Base-by-base conservation (phyloP, 495 filamentous ascomycete species). In the Penicillium lagena region DNA sequence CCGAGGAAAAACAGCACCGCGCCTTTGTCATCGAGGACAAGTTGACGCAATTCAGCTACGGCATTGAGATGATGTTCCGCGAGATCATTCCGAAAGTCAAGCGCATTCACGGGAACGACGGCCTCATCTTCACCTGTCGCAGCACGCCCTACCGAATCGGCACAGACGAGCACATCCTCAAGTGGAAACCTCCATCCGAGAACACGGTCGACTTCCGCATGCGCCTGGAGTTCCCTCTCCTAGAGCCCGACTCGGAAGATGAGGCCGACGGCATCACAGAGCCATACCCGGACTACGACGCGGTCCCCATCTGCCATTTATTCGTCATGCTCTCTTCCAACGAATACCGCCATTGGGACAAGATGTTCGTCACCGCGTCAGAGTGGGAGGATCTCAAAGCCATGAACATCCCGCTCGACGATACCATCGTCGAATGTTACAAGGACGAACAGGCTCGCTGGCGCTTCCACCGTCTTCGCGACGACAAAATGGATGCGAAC, bases 51-150 rank as follows among this genome's bases (percentile, higher is more conserved):
- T 78, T 90, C 60, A 81, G 82, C 39, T 98, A 97, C 71, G 86
- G 80, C 22, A 83, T 93, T 39, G 83, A 89, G 62, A 83, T 85
- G 78, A 91, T 96, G 85, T 96, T 98, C 68, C 75, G 77, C 43
- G 72, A 87, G 34, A 79, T 90, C 36, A 81, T 98, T 12, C 90
- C 89, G 1, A 80, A 75, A 28, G 76, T 98, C 9, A 83, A 79
- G 47, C 60, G 56, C 14, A 67, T 74, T 32, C 93, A 98, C 59
- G 88, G 93, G 30, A 96, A 94, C 55, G 93, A 98, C 64, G 93
- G 93, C 27, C 75, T 98, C 13, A 94, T 98, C 58, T 98, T 98
- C 70, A 96, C 93, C 30, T 95, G 90, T 60, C 81, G 87, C 43
- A 83, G 75, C 49, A 85, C 83, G 28, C 80, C 85, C 1, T 98